These are phyloP conservation scores for Trebouxia sp. DNA, from an alignment of 139 green algal genomes.

Conservation along the genomic window DNA sequence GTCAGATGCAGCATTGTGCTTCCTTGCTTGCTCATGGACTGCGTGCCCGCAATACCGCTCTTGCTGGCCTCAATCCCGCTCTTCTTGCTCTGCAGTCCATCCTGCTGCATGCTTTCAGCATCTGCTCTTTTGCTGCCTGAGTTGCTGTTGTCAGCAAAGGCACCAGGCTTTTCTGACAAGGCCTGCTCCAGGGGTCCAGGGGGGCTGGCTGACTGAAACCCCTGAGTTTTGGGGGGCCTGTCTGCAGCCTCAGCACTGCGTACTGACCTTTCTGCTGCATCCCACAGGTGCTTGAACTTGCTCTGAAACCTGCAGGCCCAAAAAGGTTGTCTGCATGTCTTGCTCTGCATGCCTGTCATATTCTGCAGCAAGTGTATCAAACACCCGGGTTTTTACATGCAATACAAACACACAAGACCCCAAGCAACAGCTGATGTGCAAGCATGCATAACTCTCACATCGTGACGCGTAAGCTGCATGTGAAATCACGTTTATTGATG, in stretches of 20 bases:
- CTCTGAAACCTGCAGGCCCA: not conserved
- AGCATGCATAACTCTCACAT: no score
- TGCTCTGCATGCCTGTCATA: no score
- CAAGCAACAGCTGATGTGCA: no score
- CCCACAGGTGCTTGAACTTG: constrained; percentile 22
- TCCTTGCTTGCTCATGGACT: not conserved
- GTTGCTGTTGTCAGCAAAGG: no score
- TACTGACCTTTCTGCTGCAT: constrained; percentile 19
- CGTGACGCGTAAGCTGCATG: no score
- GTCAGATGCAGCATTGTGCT: not conserved
- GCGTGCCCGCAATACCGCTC: not conserved
- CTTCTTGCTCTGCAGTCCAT: not conserved
- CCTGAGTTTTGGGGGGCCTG: no score
- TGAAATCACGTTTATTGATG: no score
- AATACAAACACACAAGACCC: no score
- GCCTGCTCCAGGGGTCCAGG: constrained; percentile 7
- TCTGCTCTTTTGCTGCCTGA: no score
- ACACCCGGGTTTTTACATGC: no score
- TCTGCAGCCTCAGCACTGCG: not conserved
- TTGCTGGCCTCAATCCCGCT: not conserved
- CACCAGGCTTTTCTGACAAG: not conserved
- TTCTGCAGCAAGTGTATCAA: no score
- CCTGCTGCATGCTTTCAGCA: not conserved
- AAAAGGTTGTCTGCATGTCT: not conserved
- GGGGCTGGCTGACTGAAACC: no score